These are phyloP conservation scores for Tirmania nivea DNA, from an alignment of 495 filamentous ascomycete species.

Conservation along the genomic window DNA sequence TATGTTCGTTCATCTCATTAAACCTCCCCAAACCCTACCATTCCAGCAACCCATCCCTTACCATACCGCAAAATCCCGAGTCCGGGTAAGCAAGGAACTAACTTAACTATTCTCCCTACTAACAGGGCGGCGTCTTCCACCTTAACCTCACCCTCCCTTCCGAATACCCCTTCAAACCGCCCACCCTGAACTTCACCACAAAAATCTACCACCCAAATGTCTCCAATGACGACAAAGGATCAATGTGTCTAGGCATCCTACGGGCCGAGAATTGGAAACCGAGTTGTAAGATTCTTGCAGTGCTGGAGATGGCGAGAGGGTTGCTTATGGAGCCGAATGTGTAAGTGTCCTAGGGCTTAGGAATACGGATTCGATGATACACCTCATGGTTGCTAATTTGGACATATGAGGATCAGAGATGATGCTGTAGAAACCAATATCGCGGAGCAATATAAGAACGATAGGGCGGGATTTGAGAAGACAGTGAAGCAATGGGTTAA, in stretches of 20 bases:
- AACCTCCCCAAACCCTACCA: neutral
- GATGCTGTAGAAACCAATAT: constrained; percentile 79
- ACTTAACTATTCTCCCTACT: constrained; percentile 2
- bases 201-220: constrained; percentile 98
- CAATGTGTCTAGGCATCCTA: constrained; percentile 79
- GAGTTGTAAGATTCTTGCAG: constrained; percentile 47
- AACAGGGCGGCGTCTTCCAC: constrained; percentile 54
- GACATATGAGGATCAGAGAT: constrained; percentile 25
- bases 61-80: neutral
- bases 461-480: constrained; percentile 58
- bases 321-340: constrained; percentile 73
- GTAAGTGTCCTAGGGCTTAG: constrained; percentile 3
- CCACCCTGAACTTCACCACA: constrained; percentile 64
- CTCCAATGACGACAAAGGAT: constrained; percentile 76
- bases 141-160: constrained; percentile 53
- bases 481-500: constrained; percentile 61
- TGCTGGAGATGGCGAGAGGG: constrained; percentile 57
- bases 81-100: neutral
- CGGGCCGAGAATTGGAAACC: constrained; percentile 91
- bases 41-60: neutral
- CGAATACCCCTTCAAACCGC: constrained; percentile 92
- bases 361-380: no score
- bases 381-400: neutral
- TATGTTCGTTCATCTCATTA: constrained; percentile 27
- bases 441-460: constrained; percentile 61